Percentiles rank a stretch among this genome's conserved stretches.
Conservation (phyloP, 2,329 filamentous ascomycete species). For the Cadophora malorum region DNA sequence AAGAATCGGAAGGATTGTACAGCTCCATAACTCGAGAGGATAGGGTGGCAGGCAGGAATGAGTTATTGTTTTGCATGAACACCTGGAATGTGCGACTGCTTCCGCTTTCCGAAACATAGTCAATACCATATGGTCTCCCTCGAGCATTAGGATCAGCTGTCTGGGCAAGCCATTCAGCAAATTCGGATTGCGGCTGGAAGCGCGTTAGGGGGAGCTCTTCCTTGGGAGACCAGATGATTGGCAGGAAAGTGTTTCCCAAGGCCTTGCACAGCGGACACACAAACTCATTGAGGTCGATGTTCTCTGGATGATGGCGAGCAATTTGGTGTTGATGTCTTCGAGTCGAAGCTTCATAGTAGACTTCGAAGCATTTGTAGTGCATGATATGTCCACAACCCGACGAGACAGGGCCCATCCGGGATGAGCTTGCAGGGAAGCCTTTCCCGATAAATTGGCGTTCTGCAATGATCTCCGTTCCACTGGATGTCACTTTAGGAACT, state of each 20-base stretch:
- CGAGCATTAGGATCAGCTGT: constrained; percentile 23
- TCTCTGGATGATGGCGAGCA: constrained; percentile 90
- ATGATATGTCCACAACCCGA: constrained; percentile 97
- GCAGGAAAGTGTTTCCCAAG: constrained; percentile 91
- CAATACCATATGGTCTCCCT: constrained; percentile 24
- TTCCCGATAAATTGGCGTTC: constrained; percentile 87
- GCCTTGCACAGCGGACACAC: constrained; percentile 97
- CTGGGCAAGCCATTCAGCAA: constrained; percentile 54
- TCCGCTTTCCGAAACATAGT: constrained; percentile 21
- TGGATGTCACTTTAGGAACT: constrained; percentile 76
- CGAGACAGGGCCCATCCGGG: constrained; percentile 78
- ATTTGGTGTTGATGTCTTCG: constrained; percentile 91
- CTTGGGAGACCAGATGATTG: constrained; percentile 93
- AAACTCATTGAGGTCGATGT: constrained; percentile 81
- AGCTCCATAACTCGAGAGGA: constrained; percentile 41
- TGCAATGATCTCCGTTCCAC: constrained; percentile 72
- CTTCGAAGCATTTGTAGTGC: constrained; percentile 95
- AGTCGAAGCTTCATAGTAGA: constrained; percentile 83
- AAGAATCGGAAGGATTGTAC: constrained; percentile 25
- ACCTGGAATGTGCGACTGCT: constrained; percentile 33
- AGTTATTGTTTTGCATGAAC: constrained; percentile 40
- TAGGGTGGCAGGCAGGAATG: constrained; percentile 34
- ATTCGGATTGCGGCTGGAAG: constrained; percentile 64
- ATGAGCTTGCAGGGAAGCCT: constrained; percentile 77
- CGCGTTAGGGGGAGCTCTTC: constrained; percentile 81